phyloP scores from a whole-genome alignment of 2,329 filamentous ascomycete species.

The Botrytis medusae region DNA sequence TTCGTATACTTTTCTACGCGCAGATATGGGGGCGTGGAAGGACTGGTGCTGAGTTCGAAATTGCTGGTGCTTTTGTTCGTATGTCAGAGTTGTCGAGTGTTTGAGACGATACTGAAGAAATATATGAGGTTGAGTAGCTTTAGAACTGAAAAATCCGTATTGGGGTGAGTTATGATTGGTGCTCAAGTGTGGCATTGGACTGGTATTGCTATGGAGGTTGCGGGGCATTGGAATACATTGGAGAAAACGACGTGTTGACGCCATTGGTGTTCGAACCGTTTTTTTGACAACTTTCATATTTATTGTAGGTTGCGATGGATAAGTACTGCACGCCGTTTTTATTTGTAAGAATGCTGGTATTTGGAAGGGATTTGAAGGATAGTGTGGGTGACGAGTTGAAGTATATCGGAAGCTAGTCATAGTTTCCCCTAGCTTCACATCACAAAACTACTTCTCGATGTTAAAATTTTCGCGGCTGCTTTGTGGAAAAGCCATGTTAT shows the following conservation, averaged over 20 bases:
- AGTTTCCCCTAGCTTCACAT: not conserved
- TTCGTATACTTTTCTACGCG: not conserved
- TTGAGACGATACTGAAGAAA: not conserved
- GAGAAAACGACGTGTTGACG: not conserved
- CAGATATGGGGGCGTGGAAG: not conserved
- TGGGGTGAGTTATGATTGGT: not conserved
- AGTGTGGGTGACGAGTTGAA: not conserved
- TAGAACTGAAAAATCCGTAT: not conserved
- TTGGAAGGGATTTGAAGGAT: not conserved
- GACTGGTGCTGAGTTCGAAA: not conserved
- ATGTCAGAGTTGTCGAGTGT: not conserved
- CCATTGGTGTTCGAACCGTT: not conserved
- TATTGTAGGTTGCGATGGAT: not conserved
- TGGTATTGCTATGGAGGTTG: not conserved
- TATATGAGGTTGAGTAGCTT: too few species aligned
- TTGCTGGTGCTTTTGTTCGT: slow-evolving; percentile 3
- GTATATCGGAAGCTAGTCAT: not conserved
- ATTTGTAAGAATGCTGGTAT: not conserved
- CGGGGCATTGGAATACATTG: not conserved
- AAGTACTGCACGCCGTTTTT: not conserved
- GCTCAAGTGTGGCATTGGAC: not conserved
- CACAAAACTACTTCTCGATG: not conserved
- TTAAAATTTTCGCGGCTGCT: not conserved
- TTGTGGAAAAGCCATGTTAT: not conserved
- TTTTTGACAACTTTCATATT: not conserved